Evolutionary conservation across 345 rosid species (phyloP).

Genomic region (Linum lewisii): DNA sequence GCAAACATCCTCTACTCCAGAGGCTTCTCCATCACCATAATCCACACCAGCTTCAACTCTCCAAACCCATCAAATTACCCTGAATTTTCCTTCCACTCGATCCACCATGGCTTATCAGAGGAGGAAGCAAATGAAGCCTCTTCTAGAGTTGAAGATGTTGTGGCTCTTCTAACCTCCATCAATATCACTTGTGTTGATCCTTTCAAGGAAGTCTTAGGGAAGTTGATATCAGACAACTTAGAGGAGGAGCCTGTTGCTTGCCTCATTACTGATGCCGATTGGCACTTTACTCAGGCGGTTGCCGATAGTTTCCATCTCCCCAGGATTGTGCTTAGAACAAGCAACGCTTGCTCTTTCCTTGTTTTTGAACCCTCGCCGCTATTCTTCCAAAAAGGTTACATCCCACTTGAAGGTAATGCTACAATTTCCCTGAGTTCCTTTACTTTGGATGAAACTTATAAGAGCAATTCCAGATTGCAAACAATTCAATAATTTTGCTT

Average conservation of each 20-base stretch:
- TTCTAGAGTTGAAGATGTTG: constrained; percentile 6
- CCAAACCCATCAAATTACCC: constrained; percentile 39
- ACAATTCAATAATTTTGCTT: not conserved
- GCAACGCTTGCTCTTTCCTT: constrained; percentile 22
- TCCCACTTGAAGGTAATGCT: constrained; percentile 24
- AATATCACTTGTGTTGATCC: constrained; percentile 27
- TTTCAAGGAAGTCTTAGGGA: constrained; percentile 27
- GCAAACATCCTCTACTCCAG: constrained; percentile 39
- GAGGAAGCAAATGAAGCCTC: constrained; percentile 4
- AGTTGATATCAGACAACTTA: constrained; percentile 15
- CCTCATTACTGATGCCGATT: constrained; percentile 39
- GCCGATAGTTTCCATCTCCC: constrained; percentile 32
- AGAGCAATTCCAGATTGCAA: not conserved
- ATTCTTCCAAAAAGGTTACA: constrained; percentile 17
- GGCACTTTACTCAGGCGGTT: constrained; percentile 27
- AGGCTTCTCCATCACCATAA: constrained; percentile 45
- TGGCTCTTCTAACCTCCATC: constrained; percentile 17
- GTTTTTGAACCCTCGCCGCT: constrained; percentile 20
- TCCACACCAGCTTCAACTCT: constrained; percentile 44
- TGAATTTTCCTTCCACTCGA: constrained; percentile 34
- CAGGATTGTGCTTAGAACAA: constrained; percentile 38
- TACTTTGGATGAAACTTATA: not conserved
- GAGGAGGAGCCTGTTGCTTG: constrained; percentile 27
- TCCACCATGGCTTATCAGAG: constrained; percentile 22
- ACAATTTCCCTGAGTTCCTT: not conserved